Conservation (phyloP, 108 stramenopile species). For the Conticribra guillardii region DNA sequence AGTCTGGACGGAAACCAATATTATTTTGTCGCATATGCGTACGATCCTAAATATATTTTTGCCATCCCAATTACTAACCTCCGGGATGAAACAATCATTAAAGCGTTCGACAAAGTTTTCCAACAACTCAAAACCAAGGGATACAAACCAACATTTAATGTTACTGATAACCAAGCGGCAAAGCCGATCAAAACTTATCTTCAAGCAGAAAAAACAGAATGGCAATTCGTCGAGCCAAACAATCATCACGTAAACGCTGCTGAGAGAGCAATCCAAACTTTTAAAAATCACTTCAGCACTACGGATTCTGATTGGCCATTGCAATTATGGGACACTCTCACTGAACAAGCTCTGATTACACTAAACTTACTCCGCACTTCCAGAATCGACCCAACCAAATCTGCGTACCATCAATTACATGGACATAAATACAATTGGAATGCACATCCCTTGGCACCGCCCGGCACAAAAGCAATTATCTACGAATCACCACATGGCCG, state of each 20-base stretch:
- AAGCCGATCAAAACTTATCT: slow-evolving; percentile 22
- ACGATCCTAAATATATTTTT: slow-evolving; percentile 49
- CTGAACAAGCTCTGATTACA: slow-evolving; percentile 4
- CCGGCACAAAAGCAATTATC: slow-evolving; percentile 28
- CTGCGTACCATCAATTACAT: slow-evolving; percentile 19
- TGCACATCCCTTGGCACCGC: not conserved
- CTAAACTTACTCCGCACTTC: slow-evolving; percentile 21
- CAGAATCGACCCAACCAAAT: slow-evolving; percentile 28
- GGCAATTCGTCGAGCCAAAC: slow-evolving; percentile 36
- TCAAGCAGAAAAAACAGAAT: not conserved
- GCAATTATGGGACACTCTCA: slow-evolving; percentile 12
- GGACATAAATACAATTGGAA: slow-evolving; percentile 18
- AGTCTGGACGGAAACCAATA: slow-evolving; percentile 35
- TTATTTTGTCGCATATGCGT: slow-evolving; percentile 45
- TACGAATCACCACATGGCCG: slow-evolving; percentile 15
- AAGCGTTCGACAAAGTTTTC: slow-evolving; percentile 18
- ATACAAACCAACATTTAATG: slow-evolving; percentile 24
- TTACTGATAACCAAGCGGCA: slow-evolving; percentile 31
- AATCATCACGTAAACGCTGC: slow-evolving; percentile 26
- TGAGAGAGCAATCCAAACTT: slow-evolving; percentile 36
- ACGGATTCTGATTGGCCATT: slow-evolving; percentile 1
- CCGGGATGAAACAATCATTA: not conserved
- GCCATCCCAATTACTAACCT: slow-evolving; percentile 10
- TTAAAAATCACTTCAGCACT: slow-evolving; percentile 33
- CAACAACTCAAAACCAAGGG: slow-evolving; percentile 15